Evolutionary conservation across 2,329 filamentous ascomycete species (phyloP), one percentile per base, ranked within the genome.

Genomic region (Trichoderma endophyticum): DNA sequence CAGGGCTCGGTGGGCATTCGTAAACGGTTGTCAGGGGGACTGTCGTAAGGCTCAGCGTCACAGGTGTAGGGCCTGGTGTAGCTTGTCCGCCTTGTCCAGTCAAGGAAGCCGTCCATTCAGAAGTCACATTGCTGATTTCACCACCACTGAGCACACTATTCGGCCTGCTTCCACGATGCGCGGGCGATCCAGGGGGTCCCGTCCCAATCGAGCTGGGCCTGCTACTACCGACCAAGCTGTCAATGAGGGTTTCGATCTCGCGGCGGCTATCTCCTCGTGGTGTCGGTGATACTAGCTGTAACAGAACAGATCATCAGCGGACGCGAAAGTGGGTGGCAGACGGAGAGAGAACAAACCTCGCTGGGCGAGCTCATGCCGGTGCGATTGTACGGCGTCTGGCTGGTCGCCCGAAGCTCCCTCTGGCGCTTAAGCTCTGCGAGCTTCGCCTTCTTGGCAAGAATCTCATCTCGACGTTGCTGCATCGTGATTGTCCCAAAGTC

Each of bases 371-470:
- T 90, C 77, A 90, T 85, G 80, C 90, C 92, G 78, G 91, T 88
- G 76, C 94, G 89, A 76, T 86, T 90, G 74, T 88, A 88, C 73
- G 87, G 89, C 77, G 93, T 90, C 80, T 97, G 93, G 80, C 88
- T 93, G 34, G 64, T 43, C 75, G 93, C 89, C 73, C 95, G 89
- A 77, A 95, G 85, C 81, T 97, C 94, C 77, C 96, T 90, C 84
- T 98, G 94, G 74, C 93, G 90, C 85, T 97, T 98, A 75, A 99
- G 88, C 87, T 98, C 96, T 64, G 93, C 95, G 78, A 99, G 93
- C 86, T 96, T 98, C 74, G 95, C 95, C 86, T 93, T 95, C 85
- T 99, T 99, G 77, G 94, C 95, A 77, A 96, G 86, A 77, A 99
- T 97, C 86, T 99, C 96, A 86, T 97, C 94, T 85, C 94, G 92